Percentiles rank a stretch among this genome's conserved stretches.
phyloP scores from a whole-genome alignment of 1,284 basidiomycete genomes.

The Thelephora terrestris region DNA sequence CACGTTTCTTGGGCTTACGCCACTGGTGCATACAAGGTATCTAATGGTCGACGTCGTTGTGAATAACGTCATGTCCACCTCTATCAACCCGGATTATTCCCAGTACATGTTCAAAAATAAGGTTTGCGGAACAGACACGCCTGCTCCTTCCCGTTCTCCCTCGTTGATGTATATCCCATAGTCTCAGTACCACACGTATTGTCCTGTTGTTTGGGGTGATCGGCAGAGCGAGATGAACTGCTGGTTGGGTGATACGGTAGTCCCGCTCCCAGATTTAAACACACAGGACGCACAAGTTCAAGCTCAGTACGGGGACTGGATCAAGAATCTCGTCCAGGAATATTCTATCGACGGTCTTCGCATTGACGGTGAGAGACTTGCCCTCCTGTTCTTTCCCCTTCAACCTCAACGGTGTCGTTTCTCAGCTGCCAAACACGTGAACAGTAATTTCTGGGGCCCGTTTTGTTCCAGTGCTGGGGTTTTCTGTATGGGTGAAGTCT shows the following conservation, averaged over 20 bases:
- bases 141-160: conserved; percentile 3
- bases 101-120: conserved; percentile 53
- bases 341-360: conserved; percentile 67
- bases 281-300: conserved; percentile 55
- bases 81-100: conserved; percentile 45
- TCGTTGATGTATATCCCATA: conserved; percentile 13
- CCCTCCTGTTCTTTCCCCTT: too few relatives aligned
- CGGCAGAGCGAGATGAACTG: conserved; percentile 58
- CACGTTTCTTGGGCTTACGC: background rate
- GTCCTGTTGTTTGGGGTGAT: conserved; percentile 59
- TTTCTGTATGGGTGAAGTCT: conserved; percentile 82
- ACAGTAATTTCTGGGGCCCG: conserved; percentile 56
- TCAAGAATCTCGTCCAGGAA: conserved; percentile 48
- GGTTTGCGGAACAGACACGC: conserved; percentile 20
- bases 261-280: conserved; percentile 67
- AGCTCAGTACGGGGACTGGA: conserved; percentile 50
- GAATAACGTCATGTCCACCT: conserved; percentile 63
- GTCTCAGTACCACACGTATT: conserved; percentile 58
- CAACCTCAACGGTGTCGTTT: background rate
- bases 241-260: conserved; percentile 65
- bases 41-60: conserved; percentile 77
- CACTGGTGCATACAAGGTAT: conserved; percentile 29
- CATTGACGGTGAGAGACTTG: conserved; percentile 46
- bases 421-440: conserved; percentile 45
- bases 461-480: conserved; percentile 69